These are phyloP conservation scores for Fusarium anguioides DNA, from an alignment of 2,329 filamentous ascomycete genomes.

Conservation along the genomic window DNA sequence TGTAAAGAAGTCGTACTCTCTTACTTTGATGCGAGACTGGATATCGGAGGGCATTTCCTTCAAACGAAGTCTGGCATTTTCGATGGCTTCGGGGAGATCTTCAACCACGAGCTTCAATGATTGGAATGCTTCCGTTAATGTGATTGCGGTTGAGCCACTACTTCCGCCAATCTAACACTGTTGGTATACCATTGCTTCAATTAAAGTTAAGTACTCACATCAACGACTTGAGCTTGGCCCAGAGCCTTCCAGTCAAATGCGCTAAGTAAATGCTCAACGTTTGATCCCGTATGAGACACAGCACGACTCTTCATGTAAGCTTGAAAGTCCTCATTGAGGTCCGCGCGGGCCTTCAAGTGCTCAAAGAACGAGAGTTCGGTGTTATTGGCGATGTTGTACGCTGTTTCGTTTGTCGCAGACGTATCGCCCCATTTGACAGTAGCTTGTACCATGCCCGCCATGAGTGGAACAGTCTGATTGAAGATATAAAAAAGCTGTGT, in stretches of 20 bases:
- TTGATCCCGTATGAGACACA: slow-evolving; percentile 27
- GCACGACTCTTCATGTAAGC: slow-evolving; percentile 32
- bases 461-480: slow-evolving; percentile 42
- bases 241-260: slow-evolving; percentile 21
- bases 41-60: slow-evolving; percentile 35
- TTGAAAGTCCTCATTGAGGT: slow-evolving; percentile 11
- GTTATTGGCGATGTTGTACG: slow-evolving; percentile 46
- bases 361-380: slow-evolving; percentile 49
- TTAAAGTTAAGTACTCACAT: neutral
- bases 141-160: slow-evolving; percentile 10
- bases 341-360: slow-evolving; percentile 37
- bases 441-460: slow-evolving; percentile 40
- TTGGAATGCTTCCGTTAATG: slow-evolving; percentile 47
- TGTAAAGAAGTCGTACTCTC: slow-evolving; percentile 49
- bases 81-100: slow-evolving; percentile 41
- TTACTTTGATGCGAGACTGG: slow-evolving; percentile 37
- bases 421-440: slow-evolving; percentile 44
- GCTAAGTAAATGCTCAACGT: slow-evolving; percentile 24
- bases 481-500: slow-evolving; percentile 49
- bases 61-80: slow-evolving; percentile 15
- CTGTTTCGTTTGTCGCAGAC: slow-evolving; percentile 42
- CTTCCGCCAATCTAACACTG: slow-evolving; percentile 15
- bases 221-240: slow-evolving; percentile 17
- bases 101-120: slow-evolving; percentile 51
- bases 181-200: neutral